A percentile compares a stretch with the other conserved stretches of the same genome.
These are phyloP conservation scores for Datura wrightii DNA, from an alignment of 257 asterid species.

Conservation along the genomic window DNA sequence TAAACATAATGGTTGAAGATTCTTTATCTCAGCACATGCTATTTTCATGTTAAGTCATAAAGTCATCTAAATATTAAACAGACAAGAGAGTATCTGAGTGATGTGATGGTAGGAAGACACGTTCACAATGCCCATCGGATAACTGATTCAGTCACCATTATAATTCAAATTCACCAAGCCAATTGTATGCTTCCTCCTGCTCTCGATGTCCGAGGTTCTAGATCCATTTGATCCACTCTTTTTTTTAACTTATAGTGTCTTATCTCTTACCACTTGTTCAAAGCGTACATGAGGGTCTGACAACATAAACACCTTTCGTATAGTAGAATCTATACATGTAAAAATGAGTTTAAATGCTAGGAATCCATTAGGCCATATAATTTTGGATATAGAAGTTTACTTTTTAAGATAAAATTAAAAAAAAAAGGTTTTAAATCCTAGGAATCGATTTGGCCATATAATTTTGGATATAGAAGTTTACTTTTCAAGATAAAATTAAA, in stretches of 20 bases:
- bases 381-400: too few species aligned
- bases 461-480: background rate
- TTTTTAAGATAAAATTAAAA: too few species aligned
- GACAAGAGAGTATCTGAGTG: slow-evolving; percentile 71
- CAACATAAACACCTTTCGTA: slow-evolving; percentile 32
- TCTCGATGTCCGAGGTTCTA: slow-evolving; percentile 48
- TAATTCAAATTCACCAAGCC: slow-evolving; percentile 64
- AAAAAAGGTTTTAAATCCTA: background rate
- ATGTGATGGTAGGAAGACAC: slow-evolving; percentile 59
- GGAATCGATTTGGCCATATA: background rate
- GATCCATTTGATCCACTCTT: slow-evolving; percentile 36
- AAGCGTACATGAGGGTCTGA: slow-evolving; percentile 33
- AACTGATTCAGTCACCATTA: slow-evolving; percentile 66
- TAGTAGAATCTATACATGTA: slow-evolving; percentile 29
- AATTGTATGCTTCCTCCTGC: slow-evolving; percentile 69
- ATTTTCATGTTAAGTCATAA: background rate
- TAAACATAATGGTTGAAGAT: background rate
- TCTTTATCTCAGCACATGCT: slow-evolving; percentile 1
- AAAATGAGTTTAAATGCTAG: background rate
- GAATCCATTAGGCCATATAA: too few species aligned
- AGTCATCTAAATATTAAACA: slow-evolving; percentile 43
- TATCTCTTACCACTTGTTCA: slow-evolving; percentile 39
- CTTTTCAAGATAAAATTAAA: background rate
- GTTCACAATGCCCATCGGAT: slow-evolving; percentile 85
- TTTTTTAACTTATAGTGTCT: slow-evolving; percentile 38